Evolutionary conservation across 2,329 filamentous ascomycete species (phyloP).

Genomic region (Podosphaera aphanis): DNA sequence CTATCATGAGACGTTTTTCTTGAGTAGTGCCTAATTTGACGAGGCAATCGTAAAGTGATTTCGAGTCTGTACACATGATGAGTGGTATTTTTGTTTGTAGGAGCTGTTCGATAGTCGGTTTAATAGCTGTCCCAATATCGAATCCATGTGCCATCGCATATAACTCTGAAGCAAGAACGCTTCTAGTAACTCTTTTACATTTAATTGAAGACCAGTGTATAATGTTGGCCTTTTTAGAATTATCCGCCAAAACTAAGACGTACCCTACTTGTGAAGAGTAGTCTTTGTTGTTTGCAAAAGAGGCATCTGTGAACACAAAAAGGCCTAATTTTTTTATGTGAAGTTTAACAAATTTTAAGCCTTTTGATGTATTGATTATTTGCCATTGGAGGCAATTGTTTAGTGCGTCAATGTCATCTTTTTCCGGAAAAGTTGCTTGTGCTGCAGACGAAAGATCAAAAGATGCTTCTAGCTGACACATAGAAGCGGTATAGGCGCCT

Average conservation of each 20-base stretch:
- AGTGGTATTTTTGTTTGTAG: too few species aligned
- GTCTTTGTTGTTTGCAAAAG: too few species aligned
- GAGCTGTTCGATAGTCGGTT: background rate
- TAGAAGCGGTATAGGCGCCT: too few species aligned
- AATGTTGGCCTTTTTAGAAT: background rate
- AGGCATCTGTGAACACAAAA: background rate
- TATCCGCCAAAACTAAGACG: background rate
- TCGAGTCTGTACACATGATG: too few species aligned
- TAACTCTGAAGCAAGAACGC: too few species aligned
- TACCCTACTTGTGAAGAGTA: constrained; percentile 1
- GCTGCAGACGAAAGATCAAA: constrained; percentile 3
- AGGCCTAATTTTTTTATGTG: background rate
- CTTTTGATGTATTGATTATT: background rate
- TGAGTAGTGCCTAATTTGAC: too few species aligned
- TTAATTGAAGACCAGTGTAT: constrained; percentile 1
- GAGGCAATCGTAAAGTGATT: too few species aligned
- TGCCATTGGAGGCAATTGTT: constrained; percentile 1
- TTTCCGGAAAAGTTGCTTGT: background rate
- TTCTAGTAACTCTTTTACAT: background rate
- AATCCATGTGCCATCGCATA: constrained; percentile 2
- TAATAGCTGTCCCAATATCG: constrained; percentile 1
- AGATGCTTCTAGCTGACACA: too few species aligned
- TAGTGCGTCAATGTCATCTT: background rate
- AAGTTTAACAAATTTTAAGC: constrained; percentile 1
- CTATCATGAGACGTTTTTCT: too few species aligned